Percentiles rank a stretch among this genome's conserved stretches.
Evolutionary conservation across 129 eudicot genomes (phyloP).

Genomic region (Deinandra increscens): DNA sequence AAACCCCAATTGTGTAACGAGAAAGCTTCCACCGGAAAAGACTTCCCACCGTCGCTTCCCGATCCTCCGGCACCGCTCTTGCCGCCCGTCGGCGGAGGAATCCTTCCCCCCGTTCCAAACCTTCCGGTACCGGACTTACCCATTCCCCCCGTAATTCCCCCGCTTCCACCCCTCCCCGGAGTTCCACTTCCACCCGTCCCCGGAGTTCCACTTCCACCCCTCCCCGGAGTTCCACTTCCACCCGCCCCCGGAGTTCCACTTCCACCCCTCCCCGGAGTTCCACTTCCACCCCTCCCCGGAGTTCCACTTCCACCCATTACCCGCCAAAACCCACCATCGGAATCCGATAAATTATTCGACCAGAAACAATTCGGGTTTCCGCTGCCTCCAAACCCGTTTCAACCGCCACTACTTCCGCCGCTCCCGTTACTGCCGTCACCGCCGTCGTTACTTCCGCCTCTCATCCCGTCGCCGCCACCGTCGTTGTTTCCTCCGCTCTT

Average conservation of each 20-base stretch:
- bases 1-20: constrained; percentile 64
- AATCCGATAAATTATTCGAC: constrained; percentile 18
- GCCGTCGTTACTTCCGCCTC: constrained; percentile 41
- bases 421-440: constrained; percentile 35
- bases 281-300: too few species aligned
- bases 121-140: constrained; percentile 55
- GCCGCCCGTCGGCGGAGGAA: constrained; percentile 27
- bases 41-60: constrained; percentile 47
- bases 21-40: constrained; percentile 38
- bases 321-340: constrained; percentile 23
- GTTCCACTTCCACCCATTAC: too few species aligned
- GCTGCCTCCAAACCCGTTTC: constrained; percentile 42
- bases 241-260: too few species aligned
- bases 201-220: too few species aligned
- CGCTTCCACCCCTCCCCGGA: constrained; percentile 34
- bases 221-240: constrained; percentile 49
- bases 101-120: constrained; percentile 34
- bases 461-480: constrained; percentile 41
- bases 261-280: too few species aligned
- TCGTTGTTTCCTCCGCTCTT: constrained; percentile 43
- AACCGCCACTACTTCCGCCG: constrained; percentile 42
- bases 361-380: constrained; percentile 32
- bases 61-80: constrained; percentile 47
- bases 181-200: constrained; percentile 58
- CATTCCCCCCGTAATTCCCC: constrained; percentile 32